Evolutionary conservation across 2,329 filamentous ascomycete species (phyloP), one percentile per base, ranked within the genome.

Genomic region (Penicillium digitatum): DNA sequence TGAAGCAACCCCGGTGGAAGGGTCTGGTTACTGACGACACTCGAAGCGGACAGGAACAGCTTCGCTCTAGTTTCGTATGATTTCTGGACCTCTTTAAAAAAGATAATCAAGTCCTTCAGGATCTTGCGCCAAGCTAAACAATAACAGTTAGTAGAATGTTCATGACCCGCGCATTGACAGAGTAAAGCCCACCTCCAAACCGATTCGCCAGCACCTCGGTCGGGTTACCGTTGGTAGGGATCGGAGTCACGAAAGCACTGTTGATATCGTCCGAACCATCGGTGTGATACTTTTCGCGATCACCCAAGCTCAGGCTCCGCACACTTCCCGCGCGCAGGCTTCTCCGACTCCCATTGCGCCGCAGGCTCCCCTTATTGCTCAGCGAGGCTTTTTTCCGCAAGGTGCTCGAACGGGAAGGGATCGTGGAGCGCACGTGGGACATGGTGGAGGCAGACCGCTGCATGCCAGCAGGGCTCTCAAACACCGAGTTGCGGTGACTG

Each of bases 21-120:
- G 8, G 83, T 75, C 26, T 88, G 88, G 68, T 91, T 95, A 74
- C 90, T 91, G 65, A 95, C 84, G 16, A 91, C 83, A 66, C 92
- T 92, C 51, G 89, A 87, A 9, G 95, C 83, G 64, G 95, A 95
- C 56, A 90, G 72, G 5, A 95, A 79, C 8, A 87, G 84, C 72
- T 96, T 97, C 27, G 89, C 83, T 58, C 89, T 86, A 53, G 87
- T 82, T 68, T 99, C 93, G 73, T 96, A 96, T 45, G 92, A 89
- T 48, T 82, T 83, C 69, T 96, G 90, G 44, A 97, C 86, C 72
- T 97, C 94, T 65, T 90, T 87, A 72, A 96, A 97, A 72, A 96
- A 97, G 54, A 88, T 79, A 62, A 97, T 96, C 42, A 97, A 81
- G 63, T 96, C 92, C 72, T 97, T 97, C 50, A 99, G 82, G 14